Conservation (phyloP, 2,329 filamentous ascomycete genomes). For the Verticillium klebahnii region DNA sequence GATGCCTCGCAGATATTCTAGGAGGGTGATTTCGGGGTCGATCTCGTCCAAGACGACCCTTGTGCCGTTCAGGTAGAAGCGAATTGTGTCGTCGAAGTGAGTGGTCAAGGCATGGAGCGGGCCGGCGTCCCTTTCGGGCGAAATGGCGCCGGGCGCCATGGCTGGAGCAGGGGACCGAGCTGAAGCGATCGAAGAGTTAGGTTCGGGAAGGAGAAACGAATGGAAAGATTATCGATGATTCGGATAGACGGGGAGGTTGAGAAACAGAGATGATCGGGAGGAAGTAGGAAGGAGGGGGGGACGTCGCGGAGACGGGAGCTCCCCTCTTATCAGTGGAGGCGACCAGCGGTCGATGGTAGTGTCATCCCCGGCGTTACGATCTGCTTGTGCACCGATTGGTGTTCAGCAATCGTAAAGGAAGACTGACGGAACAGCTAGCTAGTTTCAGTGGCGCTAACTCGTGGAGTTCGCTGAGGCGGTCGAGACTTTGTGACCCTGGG, state of each 20-base stretch:
- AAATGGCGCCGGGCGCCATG: neutral
- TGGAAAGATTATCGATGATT: neutral
- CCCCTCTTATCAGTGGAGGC: neutral
- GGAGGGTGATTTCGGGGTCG: constrained; percentile 84
- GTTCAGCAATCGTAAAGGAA: neutral
- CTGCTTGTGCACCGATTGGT: neutral
- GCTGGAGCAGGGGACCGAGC: neutral
- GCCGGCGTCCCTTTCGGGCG: constrained; percentile 27
- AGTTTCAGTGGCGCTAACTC: neutral
- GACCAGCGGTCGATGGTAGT: neutral
- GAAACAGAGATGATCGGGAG: neutral
- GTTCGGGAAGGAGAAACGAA: neutral
- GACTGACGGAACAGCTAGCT: neutral
- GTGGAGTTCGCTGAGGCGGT: neutral
- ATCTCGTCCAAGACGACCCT: constrained; percentile 79
- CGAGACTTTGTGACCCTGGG: neutral
- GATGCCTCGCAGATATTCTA: constrained; percentile 90
- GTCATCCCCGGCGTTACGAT: neutral
- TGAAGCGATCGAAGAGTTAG: neutral
- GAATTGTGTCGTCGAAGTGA: constrained; percentile 78
- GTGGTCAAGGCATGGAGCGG: constrained; percentile 57
- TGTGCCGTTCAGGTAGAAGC: constrained; percentile 94
- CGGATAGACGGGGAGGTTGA: too few relatives aligned
- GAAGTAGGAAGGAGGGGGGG: neutral
- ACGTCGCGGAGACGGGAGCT: neutral